These are phyloP conservation scores for Geranium incanum DNA, from an alignment of 441 rosid species.

Conservation along the genomic window DNA sequence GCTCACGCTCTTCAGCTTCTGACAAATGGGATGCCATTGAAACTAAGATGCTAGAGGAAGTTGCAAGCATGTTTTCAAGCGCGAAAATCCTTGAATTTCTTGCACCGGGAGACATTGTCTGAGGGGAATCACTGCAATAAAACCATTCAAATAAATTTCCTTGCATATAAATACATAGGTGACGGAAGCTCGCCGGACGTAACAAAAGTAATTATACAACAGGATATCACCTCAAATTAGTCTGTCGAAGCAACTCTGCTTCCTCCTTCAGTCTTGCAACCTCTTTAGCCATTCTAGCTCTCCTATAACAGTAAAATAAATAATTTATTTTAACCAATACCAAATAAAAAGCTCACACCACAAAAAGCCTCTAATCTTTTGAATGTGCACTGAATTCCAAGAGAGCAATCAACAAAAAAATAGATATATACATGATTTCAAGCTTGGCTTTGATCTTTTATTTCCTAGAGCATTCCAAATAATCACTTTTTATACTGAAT, in stretches of 20 bases:
- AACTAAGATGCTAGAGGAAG: conserved; percentile 78
- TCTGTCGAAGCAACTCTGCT: conserved; percentile 44
- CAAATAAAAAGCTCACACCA: background rate
- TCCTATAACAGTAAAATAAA: conserved; percentile 41
- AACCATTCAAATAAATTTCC: conserved; percentile 14
- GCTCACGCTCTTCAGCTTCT: conserved; percentile 94
- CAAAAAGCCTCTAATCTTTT: background rate
- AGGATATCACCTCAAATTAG: conserved; percentile 46
- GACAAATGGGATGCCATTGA: conserved; percentile 97
- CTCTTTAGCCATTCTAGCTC: conserved; percentile 87
- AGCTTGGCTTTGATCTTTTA: too few relatives aligned
- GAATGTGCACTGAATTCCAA: too few relatives aligned
- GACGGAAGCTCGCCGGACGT: too few relatives aligned
- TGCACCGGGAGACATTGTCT: conserved; percentile 90
- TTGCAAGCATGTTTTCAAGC: conserved; percentile 87
- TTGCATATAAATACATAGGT: background rate
- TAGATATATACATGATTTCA: too few relatives aligned
- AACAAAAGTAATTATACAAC: conserved; percentile 10
- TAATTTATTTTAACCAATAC: conserved; percentile 9
- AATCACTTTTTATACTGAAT: too few relatives aligned
- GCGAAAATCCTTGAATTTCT: conserved; percentile 91
- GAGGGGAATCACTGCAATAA: conserved; percentile 44
- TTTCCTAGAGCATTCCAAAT: too few relatives aligned
- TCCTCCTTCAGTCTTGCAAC: conserved; percentile 78
- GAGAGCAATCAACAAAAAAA: too few relatives aligned